Evolutionary conservation across 768 basidiomycete species (phyloP), one percentile per base, ranked within the genome.

Genomic region (Neoboletus magnificus): DNA sequence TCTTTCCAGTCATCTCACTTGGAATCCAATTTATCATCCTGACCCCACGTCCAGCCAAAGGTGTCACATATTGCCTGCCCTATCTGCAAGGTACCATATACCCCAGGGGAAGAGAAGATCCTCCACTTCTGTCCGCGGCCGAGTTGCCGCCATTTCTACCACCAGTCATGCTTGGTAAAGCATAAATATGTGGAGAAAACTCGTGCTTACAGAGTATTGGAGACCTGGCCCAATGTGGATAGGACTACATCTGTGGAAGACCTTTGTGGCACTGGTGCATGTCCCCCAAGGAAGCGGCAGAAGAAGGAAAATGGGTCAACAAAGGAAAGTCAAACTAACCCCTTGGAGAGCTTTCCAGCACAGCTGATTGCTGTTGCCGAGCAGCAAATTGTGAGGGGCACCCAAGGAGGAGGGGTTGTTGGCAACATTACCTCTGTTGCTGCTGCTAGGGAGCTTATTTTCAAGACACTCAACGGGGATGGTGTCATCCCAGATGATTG

Each of bases 41-140:
- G 22, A 57, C 5, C 11, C 25, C 39, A 11, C 29, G 13, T 49
- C 36, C 36, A 84, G 81, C 81, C 80, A 13, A 77, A 74, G 59
- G 77, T 73, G 0, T 65, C 71, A 0, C 48, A 62, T 0, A 45
- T 49, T 13, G 72, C 76, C 0, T 86, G 84, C 51, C 12, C 39
- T 10, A 59, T 74, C 4, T 86, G 85, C 68, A 58, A 57, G 13
- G 40, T 65, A 4, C 76, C 79, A 0, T 86, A 85, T 59, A 71
- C 70, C 29, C 79, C 82, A 0, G 73, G 78, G 61, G 71, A 40
- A 23, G 63, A 39, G 45, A 65, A 25, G 52, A 62, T 80, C 8
- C 82, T 81, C 70, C 81, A 85, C 50, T 83, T 83, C 50, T 86
- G 85, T 60, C 82, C 83, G 0, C 77, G 79, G 0, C 80, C 78